A percentile compares a stretch with the other conserved stretches of the same genome.
Conservation (phyloP, 805 yeast genomes). For the Wickerhamomyces hampshirensis region DNA sequence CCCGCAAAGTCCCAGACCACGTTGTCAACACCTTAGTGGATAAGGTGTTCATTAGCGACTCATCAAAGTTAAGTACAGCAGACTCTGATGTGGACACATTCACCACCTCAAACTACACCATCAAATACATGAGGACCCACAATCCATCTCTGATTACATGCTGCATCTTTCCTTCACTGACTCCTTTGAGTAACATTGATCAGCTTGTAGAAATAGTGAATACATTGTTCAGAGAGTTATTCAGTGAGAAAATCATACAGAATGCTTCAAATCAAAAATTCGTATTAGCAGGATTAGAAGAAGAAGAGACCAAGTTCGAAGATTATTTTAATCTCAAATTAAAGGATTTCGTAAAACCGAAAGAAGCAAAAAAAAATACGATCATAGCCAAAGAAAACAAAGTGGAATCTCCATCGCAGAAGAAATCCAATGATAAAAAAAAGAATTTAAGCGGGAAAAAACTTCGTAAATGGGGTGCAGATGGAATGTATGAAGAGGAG, state of each 20-base stretch:
- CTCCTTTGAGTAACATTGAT: constrained; percentile 32
- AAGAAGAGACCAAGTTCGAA: constrained; percentile 34
- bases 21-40: constrained; percentile 45
- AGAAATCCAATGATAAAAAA: constrained; percentile 10
- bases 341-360: constrained; percentile 18
- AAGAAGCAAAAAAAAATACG: constrained; percentile 3
- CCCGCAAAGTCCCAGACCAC: constrained; percentile 33
- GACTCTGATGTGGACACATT: constrained; percentile 23
- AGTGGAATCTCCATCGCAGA: constrained; percentile 1
- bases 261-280: constrained; percentile 27
- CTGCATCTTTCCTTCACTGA: constrained; percentile 36
- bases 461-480: constrained; percentile 62
- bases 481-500: constrained; percentile 48
- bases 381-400: constrained; percentile 13
- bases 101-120: constrained; percentile 36
- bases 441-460: constrained; percentile 31
- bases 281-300: constrained; percentile 25
- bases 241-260: constrained; percentile 23
- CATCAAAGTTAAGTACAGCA: constrained; percentile 21
- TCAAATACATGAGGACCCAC: constrained; percentile 39
- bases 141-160: constrained; percentile 40
- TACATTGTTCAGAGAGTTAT: constrained; percentile 27
- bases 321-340: constrained; percentile 34
- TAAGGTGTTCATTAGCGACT: constrained; percentile 41
- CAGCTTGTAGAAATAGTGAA: constrained; percentile 28